Evolutionary conservation across 352 stramenopile species (phyloP).

Genomic region (Pythium rhizo-oryzae): DNA sequence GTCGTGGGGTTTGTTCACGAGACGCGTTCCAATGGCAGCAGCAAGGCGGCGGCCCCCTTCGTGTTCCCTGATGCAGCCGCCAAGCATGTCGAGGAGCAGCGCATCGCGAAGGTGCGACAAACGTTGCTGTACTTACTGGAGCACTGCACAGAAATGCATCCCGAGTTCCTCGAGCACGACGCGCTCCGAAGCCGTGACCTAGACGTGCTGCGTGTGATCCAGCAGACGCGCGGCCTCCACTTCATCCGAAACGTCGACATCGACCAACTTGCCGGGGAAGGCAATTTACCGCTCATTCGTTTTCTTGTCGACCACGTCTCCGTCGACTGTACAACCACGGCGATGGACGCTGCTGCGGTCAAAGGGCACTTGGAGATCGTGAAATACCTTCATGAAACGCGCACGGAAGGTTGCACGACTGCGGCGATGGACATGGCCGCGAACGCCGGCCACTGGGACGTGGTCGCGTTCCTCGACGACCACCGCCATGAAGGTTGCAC

Average conservation of each 20-base stretch:
- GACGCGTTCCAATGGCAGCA: neutral
- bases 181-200: neutral
- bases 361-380: neutral
- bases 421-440: conserved; percentile 5
- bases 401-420: neutral
- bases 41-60: neutral
- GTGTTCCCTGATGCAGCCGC: neutral
- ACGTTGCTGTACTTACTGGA: neutral
- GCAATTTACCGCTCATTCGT: neutral
- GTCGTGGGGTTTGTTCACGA: neutral
- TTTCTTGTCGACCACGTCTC: neutral
- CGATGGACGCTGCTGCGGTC: conserved; percentile 1
- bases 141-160: neutral
- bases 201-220: neutral
- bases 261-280: neutral
- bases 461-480: neutral
- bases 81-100: neutral
- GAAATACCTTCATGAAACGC: neutral
- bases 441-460: neutral
- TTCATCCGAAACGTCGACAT: neutral
- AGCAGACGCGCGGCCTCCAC: neutral
- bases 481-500: neutral
- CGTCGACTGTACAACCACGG: neutral
- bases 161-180: neutral
- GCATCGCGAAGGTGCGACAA: neutral